These are phyloP conservation scores for Agarophyton chilense DNA, from an alignment of 23 red algal species.

Conservation along the genomic window DNA sequence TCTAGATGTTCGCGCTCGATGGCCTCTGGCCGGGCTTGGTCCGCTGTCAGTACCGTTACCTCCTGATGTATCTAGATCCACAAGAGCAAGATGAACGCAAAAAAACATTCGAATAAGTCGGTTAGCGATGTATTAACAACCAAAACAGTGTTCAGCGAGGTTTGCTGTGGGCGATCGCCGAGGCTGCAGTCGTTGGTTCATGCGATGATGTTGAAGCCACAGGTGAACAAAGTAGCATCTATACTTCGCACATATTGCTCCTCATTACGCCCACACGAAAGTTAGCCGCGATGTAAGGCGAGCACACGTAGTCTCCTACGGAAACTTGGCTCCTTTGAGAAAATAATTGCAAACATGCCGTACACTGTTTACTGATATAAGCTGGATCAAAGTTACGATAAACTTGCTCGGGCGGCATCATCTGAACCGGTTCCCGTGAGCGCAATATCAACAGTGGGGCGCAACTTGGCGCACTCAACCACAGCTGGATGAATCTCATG, in stretches of 20 bases:
- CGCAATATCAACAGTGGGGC: slow-evolving; percentile 93
- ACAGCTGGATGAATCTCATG: slow-evolving; percentile 93
- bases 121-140: no score
- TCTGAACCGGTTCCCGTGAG: slow-evolving; percentile 76
- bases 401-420: slow-evolving; percentile 78
- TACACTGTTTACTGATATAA: not conserved
- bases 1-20: slow-evolving; percentile 74
- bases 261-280: no score
- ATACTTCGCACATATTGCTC: no score
- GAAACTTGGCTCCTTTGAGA: not conserved
- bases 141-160: no score
- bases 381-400: slow-evolving; percentile 41
- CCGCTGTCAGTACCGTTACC: slow-evolving; percentile 1
- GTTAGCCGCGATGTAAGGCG: no score
- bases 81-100: not conserved
- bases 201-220: no score
- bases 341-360: not conserved
- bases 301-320: no score
- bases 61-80: not conserved
- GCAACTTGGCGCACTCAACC: slow-evolving; percentile 92
- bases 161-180: no score
- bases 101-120: no score
- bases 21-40: slow-evolving; percentile 77
- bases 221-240: no score
- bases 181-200: no score